phyloP scores from a whole-genome alignment of 164 flowering plant species.

The Umbilicus rupestris region DNA sequence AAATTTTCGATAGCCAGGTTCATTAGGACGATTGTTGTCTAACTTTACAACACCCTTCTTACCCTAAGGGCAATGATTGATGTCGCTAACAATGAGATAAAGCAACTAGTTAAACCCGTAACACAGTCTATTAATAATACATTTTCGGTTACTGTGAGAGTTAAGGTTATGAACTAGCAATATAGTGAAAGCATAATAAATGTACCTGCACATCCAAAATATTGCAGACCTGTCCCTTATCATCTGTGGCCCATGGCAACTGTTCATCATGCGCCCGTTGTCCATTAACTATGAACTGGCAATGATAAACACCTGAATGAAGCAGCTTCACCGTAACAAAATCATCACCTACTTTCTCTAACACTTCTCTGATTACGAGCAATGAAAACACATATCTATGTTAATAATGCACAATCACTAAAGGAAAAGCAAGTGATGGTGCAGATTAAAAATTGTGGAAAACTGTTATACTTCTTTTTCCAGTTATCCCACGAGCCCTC shows the following conservation, averaged over 20 bases:
- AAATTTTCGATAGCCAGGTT: neutral
- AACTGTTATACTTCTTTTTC: constrained; percentile 39
- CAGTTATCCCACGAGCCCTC: constrained; percentile 89
- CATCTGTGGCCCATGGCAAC: constrained; percentile 24
- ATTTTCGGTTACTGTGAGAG: neutral
- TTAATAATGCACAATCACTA: neutral
- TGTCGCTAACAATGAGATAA: neutral
- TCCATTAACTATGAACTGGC: constrained; percentile 38
- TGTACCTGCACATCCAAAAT: constrained; percentile 36
- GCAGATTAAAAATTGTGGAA: neutral
- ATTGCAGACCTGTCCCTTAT: constrained; percentile 24
- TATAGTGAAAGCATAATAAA: neutral
- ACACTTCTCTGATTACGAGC: constrained; percentile 19
- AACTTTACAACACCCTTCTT: neutral
- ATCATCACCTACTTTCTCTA: constrained; percentile 26
- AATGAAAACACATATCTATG: neutral
- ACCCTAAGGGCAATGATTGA: neutral
- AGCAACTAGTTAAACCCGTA: neutral
- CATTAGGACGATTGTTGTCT: neutral
- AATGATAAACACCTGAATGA: constrained; percentile 33
- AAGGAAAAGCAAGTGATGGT: neutral
- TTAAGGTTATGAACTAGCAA: neutral
- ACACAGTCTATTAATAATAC: neutral
- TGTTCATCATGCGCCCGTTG: constrained; percentile 22
- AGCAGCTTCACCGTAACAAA: constrained; percentile 29